Conservation (phyloP, 1,284 basidiomycete species). For the Fistulina hepatica region DNA sequence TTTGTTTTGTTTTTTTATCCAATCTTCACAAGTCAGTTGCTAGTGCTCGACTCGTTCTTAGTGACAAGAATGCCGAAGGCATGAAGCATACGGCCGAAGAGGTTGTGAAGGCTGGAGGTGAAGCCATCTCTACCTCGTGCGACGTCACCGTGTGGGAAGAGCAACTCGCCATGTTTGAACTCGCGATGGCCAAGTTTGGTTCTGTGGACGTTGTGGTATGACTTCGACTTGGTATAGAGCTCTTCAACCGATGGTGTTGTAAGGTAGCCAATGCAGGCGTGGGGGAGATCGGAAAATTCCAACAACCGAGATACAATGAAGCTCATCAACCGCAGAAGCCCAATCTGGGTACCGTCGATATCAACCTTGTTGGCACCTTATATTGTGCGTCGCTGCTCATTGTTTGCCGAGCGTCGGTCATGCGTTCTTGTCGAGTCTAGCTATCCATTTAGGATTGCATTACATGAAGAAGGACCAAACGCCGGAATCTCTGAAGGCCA, state of each 20-base stretch:
- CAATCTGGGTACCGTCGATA: conserved; percentile 33
- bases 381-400: conserved; percentile 30
- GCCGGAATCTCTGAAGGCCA: conserved; percentile 32
- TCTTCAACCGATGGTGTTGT: not conserved
- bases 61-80: conserved; percentile 33
- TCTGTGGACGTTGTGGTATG: conserved; percentile 42
- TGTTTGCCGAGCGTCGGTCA: not conserved
- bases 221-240: conserved; percentile 1
- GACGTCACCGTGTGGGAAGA: conserved; percentile 48
- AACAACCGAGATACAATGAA: conserved; percentile 7
- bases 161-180: conserved; percentile 41
- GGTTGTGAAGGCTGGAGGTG: conserved; percentile 33
- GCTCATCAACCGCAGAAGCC: conserved; percentile 36
- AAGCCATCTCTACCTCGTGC: conserved; percentile 33
- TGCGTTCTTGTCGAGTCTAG: conserved; percentile 20
- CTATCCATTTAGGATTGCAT: conserved; percentile 37
- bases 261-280: not conserved
- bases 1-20: conserved; percentile 3
- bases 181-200: conserved; percentile 34
- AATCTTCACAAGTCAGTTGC: conserved; percentile 2
- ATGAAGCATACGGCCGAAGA: conserved; percentile 31
- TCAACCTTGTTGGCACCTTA: conserved; percentile 41
- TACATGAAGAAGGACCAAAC: conserved; percentile 30
- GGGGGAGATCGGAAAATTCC: not conserved
- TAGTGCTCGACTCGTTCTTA: conserved; percentile 48